Base-by-base conservation (phyloP, 1,139 yeast genomes). In the Candida albicans region DNA sequence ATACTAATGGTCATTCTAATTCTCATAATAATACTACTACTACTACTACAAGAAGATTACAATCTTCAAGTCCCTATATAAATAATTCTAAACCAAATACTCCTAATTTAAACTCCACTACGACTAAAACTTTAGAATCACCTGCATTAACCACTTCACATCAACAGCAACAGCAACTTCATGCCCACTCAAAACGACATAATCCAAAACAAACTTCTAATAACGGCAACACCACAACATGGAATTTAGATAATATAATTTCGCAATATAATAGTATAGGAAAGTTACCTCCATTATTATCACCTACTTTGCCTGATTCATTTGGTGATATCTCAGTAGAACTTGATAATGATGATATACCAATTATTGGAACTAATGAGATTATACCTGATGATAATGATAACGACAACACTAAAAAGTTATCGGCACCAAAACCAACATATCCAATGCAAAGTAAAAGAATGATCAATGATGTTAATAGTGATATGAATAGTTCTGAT, bases 191-290 rank as follows among this genome's bases (percentile, higher is more conserved):
- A 3, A 18, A 18, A 18, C 22, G 22, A 18, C 22, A 18, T 18
- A 11, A 10, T 40, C n/a, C 33, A 12, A n/a, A 28, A 10, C n/a
- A 34, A 32, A 36, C 37, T 26, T n/a, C 30, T 33, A n/a, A 11
- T 4, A 24, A 13, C 9, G 28, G 24, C 30, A 35, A 30, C 18
- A 37, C 37, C 37, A 10, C 55, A n/a, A 39, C 60, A 7, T 73
- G 79, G 78, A 70, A 70, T 48, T 51, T 73, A 40, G 75, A 73
- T 37, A 76, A 73, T 22, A 58, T 73, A 62, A 45, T 72, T 26
- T 34, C 57, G 24, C 58, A 67, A n/a, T 73, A 70, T 52, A 58
- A 61, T 27, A 68, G 67, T 6, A 49, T 56, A n/a, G 71, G 71
- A 1, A 36, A 46, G 2, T 60, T 73, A 35, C 79, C 79, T 1